Evolutionary conservation across 2,329 filamentous ascomycete genomes (phyloP).

Genomic region (Stylonectria norvegica): DNA sequence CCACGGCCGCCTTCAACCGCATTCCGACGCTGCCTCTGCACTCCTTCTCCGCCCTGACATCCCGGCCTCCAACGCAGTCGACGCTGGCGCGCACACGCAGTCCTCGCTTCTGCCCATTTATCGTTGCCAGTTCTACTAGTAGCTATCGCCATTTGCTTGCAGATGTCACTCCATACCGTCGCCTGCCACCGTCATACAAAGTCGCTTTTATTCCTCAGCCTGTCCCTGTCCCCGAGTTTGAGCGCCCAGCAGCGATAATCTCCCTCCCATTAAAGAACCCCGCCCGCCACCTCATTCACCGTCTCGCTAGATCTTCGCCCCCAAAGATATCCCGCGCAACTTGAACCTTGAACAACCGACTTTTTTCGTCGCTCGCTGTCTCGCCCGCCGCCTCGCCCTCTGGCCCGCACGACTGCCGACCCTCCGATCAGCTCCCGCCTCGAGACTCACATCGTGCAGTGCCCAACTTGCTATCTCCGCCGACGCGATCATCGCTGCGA

Average conservation of each 20-base stretch:
- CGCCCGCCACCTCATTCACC: constrained; percentile 23
- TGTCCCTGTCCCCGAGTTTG: constrained; percentile 23
- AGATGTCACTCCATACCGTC: constrained; percentile 30
- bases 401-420: neutral
- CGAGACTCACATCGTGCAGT: neutral
- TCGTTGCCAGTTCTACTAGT: no score
- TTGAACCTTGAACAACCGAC: constrained; percentile 2
- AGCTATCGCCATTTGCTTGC: constrained; percentile 19
- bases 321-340: constrained; percentile 6
- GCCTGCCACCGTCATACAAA: constrained; percentile 27
- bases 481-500: constrained; percentile 21
- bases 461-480: constrained; percentile 15
- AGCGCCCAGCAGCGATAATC: constrained; percentile 25
- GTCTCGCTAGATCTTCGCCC: constrained; percentile 17
- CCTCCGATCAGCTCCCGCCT: neutral
- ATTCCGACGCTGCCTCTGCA: constrained; percentile 17
- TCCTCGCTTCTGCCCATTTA: no score
- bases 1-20: neutral
- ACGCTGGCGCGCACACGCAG: constrained; percentile 28
- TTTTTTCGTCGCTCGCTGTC: constrained; percentile 2
- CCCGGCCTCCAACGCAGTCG: constrained; percentile 24
- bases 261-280: constrained; percentile 25
- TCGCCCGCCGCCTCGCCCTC: no score
- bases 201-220: constrained; percentile 26
- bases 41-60: no score